Base-by-base conservation (phyloP, 2,329 filamentous ascomycete species). In the Pezicula radicicola region DNA sequence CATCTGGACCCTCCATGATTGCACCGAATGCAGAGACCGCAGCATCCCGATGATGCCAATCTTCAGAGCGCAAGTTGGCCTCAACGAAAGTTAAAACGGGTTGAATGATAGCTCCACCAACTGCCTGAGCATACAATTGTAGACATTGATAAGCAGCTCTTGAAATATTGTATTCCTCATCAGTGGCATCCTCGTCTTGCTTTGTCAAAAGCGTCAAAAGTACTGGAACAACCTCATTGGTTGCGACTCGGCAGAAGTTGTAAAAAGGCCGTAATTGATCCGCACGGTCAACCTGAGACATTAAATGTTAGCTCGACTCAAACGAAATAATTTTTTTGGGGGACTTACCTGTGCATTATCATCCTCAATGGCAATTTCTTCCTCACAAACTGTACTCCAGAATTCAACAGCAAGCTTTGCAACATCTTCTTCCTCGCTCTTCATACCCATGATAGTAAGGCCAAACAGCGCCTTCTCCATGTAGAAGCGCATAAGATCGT, bases 391-490 rank as follows among this genome's bases (percentile, higher is more conserved):
- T n/a, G 94, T 97, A 78, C 93, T 97, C 94, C 94, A 99, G 76
- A 99, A 99, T 70, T 99, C 94, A 60, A 99, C 91, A 36, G 94
- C 94, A 51, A 99, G 81, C 80, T 99, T 99, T 56, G 94, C 89
- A 49, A 99, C 94, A 69, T 99, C 94, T 72, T 99, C 94, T 63
- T 99, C 94, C 7, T 92, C 87, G 64, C 85, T 95, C 83, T 96
- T 97, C 94, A 99, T 99, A 62, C 94, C 94, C 69, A 96, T 86
- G 58, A 99, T 96, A 37, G 94, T 99, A 39, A 99, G 81, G 53
- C 94, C 94, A 65, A 99, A 99, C 41, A 99, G 81, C 35, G 94
- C 94, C 83, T 97, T 97, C 80, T 99, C 94, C 94, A 99, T 99
- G 78, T 99, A 99, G 75, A 97, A 99, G 66, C 92, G 88, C 94